Evolutionary conservation across 2,329 filamentous ascomycete genomes (phyloP).

Genomic region (Xylaria hypoxylon): DNA sequence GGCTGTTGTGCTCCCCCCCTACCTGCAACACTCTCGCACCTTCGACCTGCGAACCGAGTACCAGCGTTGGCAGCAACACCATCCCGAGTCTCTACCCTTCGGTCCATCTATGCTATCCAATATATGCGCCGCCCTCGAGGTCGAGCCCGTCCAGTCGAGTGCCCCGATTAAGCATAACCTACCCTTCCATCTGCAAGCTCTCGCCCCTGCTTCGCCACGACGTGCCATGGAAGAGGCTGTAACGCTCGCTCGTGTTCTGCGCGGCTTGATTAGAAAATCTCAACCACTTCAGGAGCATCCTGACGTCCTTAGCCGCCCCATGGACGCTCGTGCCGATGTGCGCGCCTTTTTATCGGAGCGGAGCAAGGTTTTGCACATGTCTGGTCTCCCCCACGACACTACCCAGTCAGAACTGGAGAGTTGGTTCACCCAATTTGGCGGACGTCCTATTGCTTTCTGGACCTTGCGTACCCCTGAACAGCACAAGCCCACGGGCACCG

Average conservation of each 20-base stretch:
- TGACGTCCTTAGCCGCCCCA: constrained; percentile 92
- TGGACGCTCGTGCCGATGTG: constrained; percentile 97
- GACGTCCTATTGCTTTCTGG: constrained; percentile 98
- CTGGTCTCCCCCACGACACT: constrained; percentile 95
- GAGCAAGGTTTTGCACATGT: constrained; percentile 98
- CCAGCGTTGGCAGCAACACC: constrained; percentile 97
- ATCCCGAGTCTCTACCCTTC: constrained; percentile 96
- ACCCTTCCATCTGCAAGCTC: constrained; percentile 95
- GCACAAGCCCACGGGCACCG: constrained; percentile 98
- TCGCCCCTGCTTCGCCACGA: constrained; percentile 93
- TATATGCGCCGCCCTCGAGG: constrained; percentile 97
- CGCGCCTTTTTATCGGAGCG: constrained; percentile 95
- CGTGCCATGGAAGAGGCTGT: constrained; percentile 98
- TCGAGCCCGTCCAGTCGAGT: constrained; percentile 96
- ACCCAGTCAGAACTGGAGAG: constrained; percentile 98
- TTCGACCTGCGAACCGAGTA: constrained; percentile 98
- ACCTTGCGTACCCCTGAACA: constrained; percentile 97
- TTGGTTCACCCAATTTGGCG: constrained; percentile 99
- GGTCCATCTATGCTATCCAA: constrained; percentile 95
- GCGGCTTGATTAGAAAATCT: constrained; percentile 94
- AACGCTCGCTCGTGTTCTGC: constrained; percentile 90
- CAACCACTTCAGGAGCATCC: constrained; percentile 93
- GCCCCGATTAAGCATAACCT: constrained; percentile 99
- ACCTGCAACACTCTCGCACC: constrained; percentile 96
- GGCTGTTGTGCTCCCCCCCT: constrained; percentile 93